Evolutionary conservation across 1,284 basidiomycete genomes (phyloP).

Genomic region (Malassezia slooffiae): DNA sequence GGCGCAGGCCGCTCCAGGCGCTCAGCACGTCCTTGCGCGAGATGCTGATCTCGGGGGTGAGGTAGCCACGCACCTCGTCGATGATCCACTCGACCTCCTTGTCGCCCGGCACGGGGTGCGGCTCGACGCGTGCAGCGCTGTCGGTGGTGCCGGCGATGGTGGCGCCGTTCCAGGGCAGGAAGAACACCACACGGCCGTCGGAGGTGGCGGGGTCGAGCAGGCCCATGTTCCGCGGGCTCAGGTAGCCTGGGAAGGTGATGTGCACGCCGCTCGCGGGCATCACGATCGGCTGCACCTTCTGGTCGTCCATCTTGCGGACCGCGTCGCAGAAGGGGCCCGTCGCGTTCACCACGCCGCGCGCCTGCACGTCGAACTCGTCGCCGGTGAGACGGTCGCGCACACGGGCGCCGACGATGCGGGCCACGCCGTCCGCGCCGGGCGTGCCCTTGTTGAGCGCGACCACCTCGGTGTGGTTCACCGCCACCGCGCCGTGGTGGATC

Average conservation of each 20-base stretch:
- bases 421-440: constrained; percentile 48
- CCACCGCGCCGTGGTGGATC: constrained; percentile 78
- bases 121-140: constrained; percentile 63
- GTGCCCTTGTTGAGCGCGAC: constrained; percentile 60
- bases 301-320: constrained; percentile 74
- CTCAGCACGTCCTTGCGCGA: constrained; percentile 90
- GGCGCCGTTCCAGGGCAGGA: constrained; percentile 95
- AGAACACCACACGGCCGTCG: constrained; percentile 95
- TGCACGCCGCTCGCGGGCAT: constrained; percentile 86
- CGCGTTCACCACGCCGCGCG: constrained; percentile 88
- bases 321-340: constrained; percentile 89
- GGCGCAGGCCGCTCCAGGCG: constrained; percentile 85
- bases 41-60: constrained; percentile 83
- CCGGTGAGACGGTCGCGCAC: constrained; percentile 75
- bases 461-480: constrained; percentile 84
- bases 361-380: constrained; percentile 68
- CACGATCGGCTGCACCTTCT: constrained; percentile 71
- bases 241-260: constrained; percentile 94
- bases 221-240: constrained; percentile 87
- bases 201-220: constrained; percentile 88
- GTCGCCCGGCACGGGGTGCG: constrained; percentile 73
- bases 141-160: constrained; percentile 97
- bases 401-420: constrained; percentile 63
- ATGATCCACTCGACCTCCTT: constrained; percentile 95
- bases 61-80: constrained; percentile 78